Percentiles rank a stretch among this genome's conserved stretches.
Conservation (phyloP, 768 basidiomycete species). For the Boletus fagicola region DNA sequence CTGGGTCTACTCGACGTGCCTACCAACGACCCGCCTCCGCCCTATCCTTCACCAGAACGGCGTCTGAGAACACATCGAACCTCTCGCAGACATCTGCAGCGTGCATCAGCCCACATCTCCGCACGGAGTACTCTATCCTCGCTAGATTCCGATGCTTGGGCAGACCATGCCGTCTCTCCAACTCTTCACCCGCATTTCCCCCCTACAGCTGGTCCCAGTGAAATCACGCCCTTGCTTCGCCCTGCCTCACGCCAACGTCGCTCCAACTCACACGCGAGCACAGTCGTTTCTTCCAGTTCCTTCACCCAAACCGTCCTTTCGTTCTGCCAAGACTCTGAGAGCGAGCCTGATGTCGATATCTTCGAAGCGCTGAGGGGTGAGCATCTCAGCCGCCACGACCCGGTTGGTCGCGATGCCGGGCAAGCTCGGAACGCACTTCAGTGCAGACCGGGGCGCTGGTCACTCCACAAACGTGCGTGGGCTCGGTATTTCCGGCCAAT, state of each 20-base stretch:
- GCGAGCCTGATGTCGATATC: slow-evolving; percentile 40
- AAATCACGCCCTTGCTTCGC: slow-evolving; percentile 49
- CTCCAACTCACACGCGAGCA: slow-evolving; percentile 58
- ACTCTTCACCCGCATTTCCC: slow-evolving; percentile 24
- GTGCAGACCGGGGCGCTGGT: slow-evolving; percentile 2
- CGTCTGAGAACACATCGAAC: slow-evolving; percentile 37
- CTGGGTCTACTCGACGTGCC: slow-evolving; percentile 12
- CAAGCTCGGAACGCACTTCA: not conserved
- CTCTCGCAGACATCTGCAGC: slow-evolving; percentile 31
- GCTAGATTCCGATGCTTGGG: slow-evolving; percentile 36
- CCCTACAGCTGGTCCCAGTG: slow-evolving; percentile 35
- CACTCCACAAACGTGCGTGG: slow-evolving; percentile 36
- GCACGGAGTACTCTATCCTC: slow-evolving; percentile 33
- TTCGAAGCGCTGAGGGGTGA: slow-evolving; percentile 22
- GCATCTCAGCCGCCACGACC: slow-evolving; percentile 24
- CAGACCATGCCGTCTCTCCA: slow-evolving; percentile 29
- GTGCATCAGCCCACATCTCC: slow-evolving; percentile 29
- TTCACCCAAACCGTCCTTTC: slow-evolving; percentile 68
- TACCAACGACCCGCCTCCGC: slow-evolving; percentile 62
- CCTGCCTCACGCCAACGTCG: slow-evolving; percentile 42
- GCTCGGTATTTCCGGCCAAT: slow-evolving; percentile 66
- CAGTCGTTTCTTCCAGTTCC: slow-evolving; percentile 44
- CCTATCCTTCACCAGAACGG: slow-evolving; percentile 57
- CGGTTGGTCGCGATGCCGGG: slow-evolving; percentile 4
- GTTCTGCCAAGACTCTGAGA: slow-evolving; percentile 57